phyloP scores from a whole-genome alignment of 2,329 filamentous ascomycete genomes.

The Penicillium sp. region DNA sequence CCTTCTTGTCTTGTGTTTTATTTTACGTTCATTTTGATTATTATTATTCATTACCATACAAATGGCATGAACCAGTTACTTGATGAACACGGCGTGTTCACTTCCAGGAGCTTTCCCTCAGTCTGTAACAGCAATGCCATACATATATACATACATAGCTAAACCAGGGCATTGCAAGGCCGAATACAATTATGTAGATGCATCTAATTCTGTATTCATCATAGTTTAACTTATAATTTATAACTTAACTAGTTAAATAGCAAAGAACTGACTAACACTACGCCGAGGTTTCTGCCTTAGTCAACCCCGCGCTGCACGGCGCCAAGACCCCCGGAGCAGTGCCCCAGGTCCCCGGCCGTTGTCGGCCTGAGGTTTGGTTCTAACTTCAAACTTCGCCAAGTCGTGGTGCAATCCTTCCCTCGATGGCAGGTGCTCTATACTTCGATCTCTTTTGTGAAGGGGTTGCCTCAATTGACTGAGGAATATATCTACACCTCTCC shows the following conservation, averaged over 20 bases:
- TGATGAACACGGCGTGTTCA: neutral
- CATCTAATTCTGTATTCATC: no score
- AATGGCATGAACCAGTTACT: slow-evolving; percentile 1
- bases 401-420: no score
- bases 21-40: neutral
- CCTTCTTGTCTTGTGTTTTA: neutral
- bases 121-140: neutral
- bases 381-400: neutral
- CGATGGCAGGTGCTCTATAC: neutral
- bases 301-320: slow-evolving; percentile 2
- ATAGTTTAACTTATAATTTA: no score
- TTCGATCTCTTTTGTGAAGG: neutral
- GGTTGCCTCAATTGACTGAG: neutral
- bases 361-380: neutral
- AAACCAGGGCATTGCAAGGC: neutral
- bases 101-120: neutral
- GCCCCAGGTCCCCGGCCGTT: slow-evolving; percentile 24
- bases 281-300: neutral
- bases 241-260: no score
- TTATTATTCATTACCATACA: neutral
- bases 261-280: no score
- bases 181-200: neutral
- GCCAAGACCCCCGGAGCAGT: slow-evolving; percentile 17
- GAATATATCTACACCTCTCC: neutral
- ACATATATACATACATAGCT: neutral